These are phyloP conservation scores for Poteriospumella lacustris DNA, from an alignment of 108 stramenopile genomes.

Conservation along the genomic window DNA sequence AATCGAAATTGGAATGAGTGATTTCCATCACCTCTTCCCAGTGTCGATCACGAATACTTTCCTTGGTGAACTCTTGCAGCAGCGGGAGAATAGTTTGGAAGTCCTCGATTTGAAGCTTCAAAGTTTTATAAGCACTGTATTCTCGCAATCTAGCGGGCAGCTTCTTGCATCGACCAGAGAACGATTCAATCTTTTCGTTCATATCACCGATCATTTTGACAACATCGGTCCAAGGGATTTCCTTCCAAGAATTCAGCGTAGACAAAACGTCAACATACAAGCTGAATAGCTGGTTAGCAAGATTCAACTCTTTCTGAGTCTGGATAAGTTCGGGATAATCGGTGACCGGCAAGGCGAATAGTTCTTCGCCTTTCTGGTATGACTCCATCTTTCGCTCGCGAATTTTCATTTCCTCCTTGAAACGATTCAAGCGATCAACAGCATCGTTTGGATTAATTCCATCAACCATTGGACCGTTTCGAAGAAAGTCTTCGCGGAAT, in stretches of 20 bases:
- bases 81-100: conserved; percentile 73
- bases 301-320: conserved; percentile 71
- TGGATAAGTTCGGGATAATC: conserved; percentile 73
- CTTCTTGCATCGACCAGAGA: conserved; percentile 70
- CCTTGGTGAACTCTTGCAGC: conserved; percentile 72
- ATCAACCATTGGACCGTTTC: conserved; percentile 48
- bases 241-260: conserved; percentile 72
- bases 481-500: conserved; percentile 66
- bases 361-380: conserved; percentile 67
- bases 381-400: conserved; percentile 75
- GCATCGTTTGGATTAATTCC: conserved; percentile 77
- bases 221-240: conserved; percentile 67
- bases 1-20: conserved; percentile 62
- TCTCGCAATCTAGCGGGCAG: conserved; percentile 71
- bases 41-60: conserved; percentile 72
- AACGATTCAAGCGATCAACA: conserved; percentile 72
- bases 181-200: conserved; percentile 70
- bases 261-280: conserved; percentile 78
- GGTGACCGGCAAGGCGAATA: conserved; percentile 72
- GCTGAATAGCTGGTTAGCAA: conserved; percentile 73
- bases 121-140: conserved; percentile 69
- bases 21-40: conserved; percentile 74
- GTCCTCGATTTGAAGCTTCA: conserved; percentile 74
- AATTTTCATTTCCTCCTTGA: conserved; percentile 74
- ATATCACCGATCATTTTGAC: conserved; percentile 64